Percentiles rank a stretch among this genome's conserved stretches.
Evolutionary conservation across 345 rosid genomes (phyloP).

Genomic region (Erysimum cheiranthoides): DNA sequence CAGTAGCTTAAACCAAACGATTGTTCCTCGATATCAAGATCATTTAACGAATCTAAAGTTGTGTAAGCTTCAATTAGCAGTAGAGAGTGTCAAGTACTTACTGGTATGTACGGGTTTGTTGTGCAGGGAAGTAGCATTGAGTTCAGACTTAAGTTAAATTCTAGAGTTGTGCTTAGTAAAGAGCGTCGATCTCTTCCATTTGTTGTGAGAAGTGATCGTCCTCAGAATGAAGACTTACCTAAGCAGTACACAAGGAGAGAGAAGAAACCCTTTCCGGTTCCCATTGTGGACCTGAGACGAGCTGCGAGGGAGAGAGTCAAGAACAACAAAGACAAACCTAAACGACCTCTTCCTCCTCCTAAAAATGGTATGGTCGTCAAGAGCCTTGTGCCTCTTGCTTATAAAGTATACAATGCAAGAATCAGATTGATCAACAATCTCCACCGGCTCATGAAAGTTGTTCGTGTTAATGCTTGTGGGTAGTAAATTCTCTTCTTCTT

Average conservation of each 20-base stretch:
- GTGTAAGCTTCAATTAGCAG: not conserved
- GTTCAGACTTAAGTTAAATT: slow-evolving; percentile 44
- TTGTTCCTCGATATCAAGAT: too few relatives aligned
- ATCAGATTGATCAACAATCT: slow-evolving; percentile 78
- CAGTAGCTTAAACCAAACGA: too few relatives aligned
- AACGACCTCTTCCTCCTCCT: slow-evolving; percentile 66
- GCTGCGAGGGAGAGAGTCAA: slow-evolving; percentile 91
- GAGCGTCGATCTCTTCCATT: slow-evolving; percentile 40
- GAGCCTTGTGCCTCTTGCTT: slow-evolving; percentile 73
- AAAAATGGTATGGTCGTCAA: slow-evolving; percentile 76
- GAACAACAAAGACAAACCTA: slow-evolving; percentile 71
- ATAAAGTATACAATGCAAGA: slow-evolving; percentile 74
- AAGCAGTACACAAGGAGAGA: slow-evolving; percentile 68
- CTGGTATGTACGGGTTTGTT: not conserved
- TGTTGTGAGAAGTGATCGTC: slow-evolving; percentile 58
- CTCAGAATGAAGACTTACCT: slow-evolving; percentile 92
- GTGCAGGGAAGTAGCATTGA: slow-evolving; percentile 53
- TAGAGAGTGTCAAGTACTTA: slow-evolving; percentile 15
- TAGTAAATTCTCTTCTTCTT: slow-evolving; percentile 50
- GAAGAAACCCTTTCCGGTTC: slow-evolving; percentile 89
- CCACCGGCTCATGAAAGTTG: slow-evolving; percentile 75
- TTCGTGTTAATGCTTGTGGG: slow-evolving; percentile 91
- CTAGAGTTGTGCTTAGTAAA: slow-evolving; percentile 46
- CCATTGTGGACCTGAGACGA: slow-evolving; percentile 83
- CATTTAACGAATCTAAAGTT: not conserved